Base-by-base conservation (phyloP, 441 rosid species). In the Gossypium aridum region DNA sequence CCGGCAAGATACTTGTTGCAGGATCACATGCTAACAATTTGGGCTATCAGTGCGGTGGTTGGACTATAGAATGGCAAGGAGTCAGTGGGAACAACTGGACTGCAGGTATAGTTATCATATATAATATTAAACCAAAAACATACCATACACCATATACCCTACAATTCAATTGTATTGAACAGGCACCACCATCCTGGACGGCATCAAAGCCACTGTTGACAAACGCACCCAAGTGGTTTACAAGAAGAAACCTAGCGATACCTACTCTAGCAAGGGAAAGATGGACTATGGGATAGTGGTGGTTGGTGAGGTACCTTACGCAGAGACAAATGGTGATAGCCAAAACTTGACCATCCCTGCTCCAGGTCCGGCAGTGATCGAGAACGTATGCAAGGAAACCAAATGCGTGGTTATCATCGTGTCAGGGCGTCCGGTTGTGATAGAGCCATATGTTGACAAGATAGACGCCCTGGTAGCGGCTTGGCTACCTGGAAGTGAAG, bases 401-500 rank as follows among this genome's bases (percentile, higher is more conserved):
- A 71, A 57, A 20, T 71, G 66, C 16, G 55, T 71, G 0, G 75
- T 56, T 0, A 28, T 71, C 28, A 2, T 71, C 34, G 37, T 71
- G 43, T 55, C 65, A 34, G 75, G 75, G 64, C 55, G 66, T 71
- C 75, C 75, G 4, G 55, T 71, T 37, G 75, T 57, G n/a, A 37
- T 71, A 3, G 55, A 71, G 34, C 75, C 75, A 19, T 57, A 71
- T 71, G 55, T 71, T 20, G 7, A 4, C 8, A 3, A 26, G 19
- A 71, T 57, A 7, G 75, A 71, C 22, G 75, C 66, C 37, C 14
- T 71, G 66, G 75, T 57, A 2, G 75, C 75, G 7, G 75, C 75
- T 7, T 71, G 66, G 75, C 65, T 71, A 12, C 75, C 75, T 7
- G 75, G 75, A 8, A 71, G 47, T 34, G 75, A 71, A 71, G 66